These are phyloP conservation scores for Fusarium piperis DNA, from an alignment of 2,329 filamentous ascomycete genomes.

Conservation along the genomic window DNA sequence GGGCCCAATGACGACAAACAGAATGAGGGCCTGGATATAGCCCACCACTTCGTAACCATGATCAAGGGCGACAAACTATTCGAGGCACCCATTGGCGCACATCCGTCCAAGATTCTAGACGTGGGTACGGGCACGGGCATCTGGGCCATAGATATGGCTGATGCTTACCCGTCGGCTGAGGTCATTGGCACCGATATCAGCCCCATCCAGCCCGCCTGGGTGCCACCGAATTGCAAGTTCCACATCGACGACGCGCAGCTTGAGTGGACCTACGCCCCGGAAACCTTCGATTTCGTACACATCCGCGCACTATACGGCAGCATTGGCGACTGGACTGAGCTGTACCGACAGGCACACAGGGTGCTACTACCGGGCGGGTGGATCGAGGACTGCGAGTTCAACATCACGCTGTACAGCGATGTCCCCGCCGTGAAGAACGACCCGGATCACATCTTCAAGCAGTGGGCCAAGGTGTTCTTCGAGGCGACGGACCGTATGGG, in stretches of 20 bases:
- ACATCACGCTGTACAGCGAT: constrained; percentile 23
- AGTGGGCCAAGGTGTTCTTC: constrained; percentile 42
- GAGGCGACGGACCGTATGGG: constrained; percentile 39
- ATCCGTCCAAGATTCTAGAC: constrained; percentile 51
- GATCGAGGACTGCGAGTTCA: constrained; percentile 40
- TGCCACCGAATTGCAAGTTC: constrained; percentile 45
- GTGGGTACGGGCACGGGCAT: constrained; percentile 59
- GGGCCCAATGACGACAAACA: constrained; percentile 37
- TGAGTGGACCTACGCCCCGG: constrained; percentile 55
- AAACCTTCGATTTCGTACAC: constrained; percentile 68
- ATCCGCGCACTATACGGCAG: constrained; percentile 64
- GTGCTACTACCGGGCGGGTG: constrained; percentile 55
- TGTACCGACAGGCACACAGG: constrained; percentile 61
- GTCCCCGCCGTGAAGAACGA: constrained; percentile 17
- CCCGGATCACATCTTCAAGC: constrained; percentile 33
- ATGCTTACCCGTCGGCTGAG: constrained; percentile 41
- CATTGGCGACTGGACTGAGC: constrained; percentile 63
- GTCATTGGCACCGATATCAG: constrained; percentile 50
- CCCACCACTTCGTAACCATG: constrained; percentile 22
- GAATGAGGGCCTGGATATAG: constrained; percentile 26
- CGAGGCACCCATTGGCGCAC: constrained; percentile 40
- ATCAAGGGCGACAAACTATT: constrained; percentile 43
- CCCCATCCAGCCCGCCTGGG: constrained; percentile 46
- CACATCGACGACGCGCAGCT: constrained; percentile 48
- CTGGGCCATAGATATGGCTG: constrained; percentile 42